Base-by-base conservation (phyloP, 345 rosid species). In the Eucalyptus pauciflora region DNA sequence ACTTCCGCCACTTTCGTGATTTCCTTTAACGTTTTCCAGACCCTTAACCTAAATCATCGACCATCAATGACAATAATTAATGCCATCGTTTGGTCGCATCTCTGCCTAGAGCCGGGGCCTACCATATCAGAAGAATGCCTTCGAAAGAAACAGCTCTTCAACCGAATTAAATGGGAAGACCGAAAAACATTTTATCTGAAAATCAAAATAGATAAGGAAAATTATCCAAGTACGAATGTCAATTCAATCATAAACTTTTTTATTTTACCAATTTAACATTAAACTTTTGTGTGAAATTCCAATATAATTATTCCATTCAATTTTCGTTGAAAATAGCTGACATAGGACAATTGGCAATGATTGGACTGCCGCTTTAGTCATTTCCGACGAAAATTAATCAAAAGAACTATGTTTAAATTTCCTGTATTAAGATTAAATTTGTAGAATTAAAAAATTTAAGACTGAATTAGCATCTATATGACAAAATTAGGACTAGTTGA, bases 211-310 rank as follows among this genome's bases (percentile, higher is more conserved):
- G 12, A 69, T 8, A 3, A 18, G 12, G 5, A 20, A 69, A 69
- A 69, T 69, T 33, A 25, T 76, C 8, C 25, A 18, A 5, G 10
- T 56, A 24, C 12, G 0, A 0, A 8, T 33, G 2, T 0, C 2
- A 17, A 33, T 33, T 33, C 0, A 33, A 0, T 69, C 7, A 0
- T 31, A 1, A 3, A 33, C 1, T 33, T 33, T 69, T 0, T 0
- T n/a, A 64, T 4, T n/a, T 64, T n/a, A 15, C 1, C 14, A 4
- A 64, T 37, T 6, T 20, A 33, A 12, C 5, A 0, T 12, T 20
- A 37, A 76, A 76, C 0, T 41, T 71, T 20, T 33, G 3, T 45
- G 4, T 7, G 3, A 37, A 10, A 37, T 41, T 76, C 0, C 15
- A 76, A 76, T 20, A 0, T 76, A 3, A 13, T 76, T 43, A 3